Base-by-base conservation (phyloP, 345 rosid genomes). In the Brassica carinata region DNA sequence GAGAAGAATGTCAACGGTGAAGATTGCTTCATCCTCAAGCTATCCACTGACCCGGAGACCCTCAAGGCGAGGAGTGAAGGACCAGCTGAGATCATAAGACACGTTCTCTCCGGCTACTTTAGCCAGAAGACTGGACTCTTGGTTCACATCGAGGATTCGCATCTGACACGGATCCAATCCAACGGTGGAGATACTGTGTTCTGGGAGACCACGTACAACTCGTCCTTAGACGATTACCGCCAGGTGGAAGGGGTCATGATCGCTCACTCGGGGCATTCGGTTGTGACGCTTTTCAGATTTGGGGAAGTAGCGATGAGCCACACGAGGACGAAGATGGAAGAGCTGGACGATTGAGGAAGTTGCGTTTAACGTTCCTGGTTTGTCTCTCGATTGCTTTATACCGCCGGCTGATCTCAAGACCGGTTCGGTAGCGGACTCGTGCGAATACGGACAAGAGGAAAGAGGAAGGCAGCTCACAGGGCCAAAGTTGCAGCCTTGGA, bases 341-440 rank as follows among this genome's bases (percentile, higher is more conserved):
- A 87, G 89, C 72, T 94, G 98, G 98, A 89, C 91, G 0, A 94
- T 94, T 10, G 98, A 94, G 79, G 98, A 94, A 87, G 98, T 94
- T 77, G 97, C 97, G 3, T 94, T 94, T 72, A 92, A 94, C 55
- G 85, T 94, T 73, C 98, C 98, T 0, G 98, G 98, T 1, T 87
- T 94, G n/a, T 91, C 97, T 5, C 64, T 87, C 0, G 98, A 94
- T 73, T 94, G 98, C 71, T 94, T 94, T 76, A 94, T 94, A 43
- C 98, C 98, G 4, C 97, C 97, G 2, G 94, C 90, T 30, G 97
- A 94, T 80, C 84, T 94, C 53, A 88, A 86, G 72, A 84, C 90
- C 0, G 89, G 86, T 45, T 84, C 90, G 53, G 76, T 89, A 61
- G 82, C 84, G 5, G 98, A 92, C 64, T 82, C 93, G 10, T 86